Percentiles rank a stretch among this genome's conserved stretches.
Conservation (phyloP, 139 green algal species). For the Chlamydomonas sp. region DNA sequence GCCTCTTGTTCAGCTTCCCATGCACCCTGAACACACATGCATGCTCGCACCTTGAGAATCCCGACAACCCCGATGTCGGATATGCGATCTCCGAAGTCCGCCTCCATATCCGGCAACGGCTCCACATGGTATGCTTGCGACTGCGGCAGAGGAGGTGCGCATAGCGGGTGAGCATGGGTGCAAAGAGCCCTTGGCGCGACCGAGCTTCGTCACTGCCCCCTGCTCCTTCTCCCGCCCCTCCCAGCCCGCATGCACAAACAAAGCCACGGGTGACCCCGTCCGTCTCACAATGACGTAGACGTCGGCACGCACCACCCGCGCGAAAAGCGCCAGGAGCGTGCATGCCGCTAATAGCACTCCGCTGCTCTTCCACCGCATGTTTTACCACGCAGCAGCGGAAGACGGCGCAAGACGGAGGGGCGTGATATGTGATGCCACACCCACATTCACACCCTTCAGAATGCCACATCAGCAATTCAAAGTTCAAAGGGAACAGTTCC, state of each 20-base stretch:
- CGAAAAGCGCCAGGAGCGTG: neutral
- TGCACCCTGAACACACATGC: neutral
- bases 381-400: too few species aligned
- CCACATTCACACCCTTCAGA: too few species aligned
- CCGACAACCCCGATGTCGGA: slow-evolving; percentile 48
- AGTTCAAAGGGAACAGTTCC: too few species aligned
- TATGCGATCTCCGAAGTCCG: slow-evolving; percentile 61
- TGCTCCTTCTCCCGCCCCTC: too few species aligned
- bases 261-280: neutral
- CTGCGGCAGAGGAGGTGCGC: slow-evolving; percentile 5
- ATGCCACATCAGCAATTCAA: too few species aligned
- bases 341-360: too few species aligned
- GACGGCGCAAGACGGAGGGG: too few species aligned
- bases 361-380: too few species aligned
- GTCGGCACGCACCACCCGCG: neutral
- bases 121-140: slow-evolving; percentile 12
- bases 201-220: neutral
- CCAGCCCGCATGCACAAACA: too few species aligned
- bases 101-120: slow-evolving; percentile 8
- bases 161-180: neutral
- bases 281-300: slow-evolving; percentile 8
- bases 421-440: too few species aligned
- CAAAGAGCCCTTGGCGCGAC: neutral
- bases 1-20: neutral
- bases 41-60: slow-evolving; percentile 43